Evolutionary conservation across 2,329 filamentous ascomycete genomes (phyloP), one percentile per base, ranked within the genome.

Genomic region (Sphaerulina populicola): DNA sequence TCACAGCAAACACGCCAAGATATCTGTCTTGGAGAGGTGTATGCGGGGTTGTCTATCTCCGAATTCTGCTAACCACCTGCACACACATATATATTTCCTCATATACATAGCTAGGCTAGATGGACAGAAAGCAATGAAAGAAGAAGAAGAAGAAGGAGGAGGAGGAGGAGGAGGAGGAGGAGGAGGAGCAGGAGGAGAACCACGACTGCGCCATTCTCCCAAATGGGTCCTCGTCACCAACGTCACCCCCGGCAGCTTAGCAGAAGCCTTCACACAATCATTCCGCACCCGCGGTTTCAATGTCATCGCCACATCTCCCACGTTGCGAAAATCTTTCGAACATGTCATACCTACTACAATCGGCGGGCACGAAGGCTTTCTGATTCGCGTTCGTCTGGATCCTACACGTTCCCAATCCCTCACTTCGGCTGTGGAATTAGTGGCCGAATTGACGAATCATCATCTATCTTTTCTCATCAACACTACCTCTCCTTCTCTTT

Each of bases 161-260:
- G 31, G n/a, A n/a, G n/a, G n/a, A n/a, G n/a, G n/a, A n/a, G n/a
- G n/a, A n/a, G n/a, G n/a, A 1, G 23, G 1, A 27, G 23, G 6
- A 27, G 23, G 6, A 27, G 18, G 18, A 18, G 18, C 2, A 18
- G 18, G 4, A 18, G 18, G 18, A 33, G 31, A 35, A 35, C 31
- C 10, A 35, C 31, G 6, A 35, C 23, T 27, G 12, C 31, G 12
- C 7, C 31, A 11, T n/a, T 8, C 31, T 35, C 31, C 45, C n/a
- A 43, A 43, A 61, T 75, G 76, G 62, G 68, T 74, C 3, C 69
- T 77, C 9, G 62, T 78, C 30, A 69, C 77, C 11, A 75, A 76
- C 11, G 75, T 74, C 15, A 74, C 69, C n/a, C 71, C 69, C 2
- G 58, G 56, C 4, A 72, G 72, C 15, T 72, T 75, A 41, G 73